These are phyloP conservation scores for Yarrowia sp. DNA, from an alignment of 805 yeast genomes.

Conservation along the genomic window DNA sequence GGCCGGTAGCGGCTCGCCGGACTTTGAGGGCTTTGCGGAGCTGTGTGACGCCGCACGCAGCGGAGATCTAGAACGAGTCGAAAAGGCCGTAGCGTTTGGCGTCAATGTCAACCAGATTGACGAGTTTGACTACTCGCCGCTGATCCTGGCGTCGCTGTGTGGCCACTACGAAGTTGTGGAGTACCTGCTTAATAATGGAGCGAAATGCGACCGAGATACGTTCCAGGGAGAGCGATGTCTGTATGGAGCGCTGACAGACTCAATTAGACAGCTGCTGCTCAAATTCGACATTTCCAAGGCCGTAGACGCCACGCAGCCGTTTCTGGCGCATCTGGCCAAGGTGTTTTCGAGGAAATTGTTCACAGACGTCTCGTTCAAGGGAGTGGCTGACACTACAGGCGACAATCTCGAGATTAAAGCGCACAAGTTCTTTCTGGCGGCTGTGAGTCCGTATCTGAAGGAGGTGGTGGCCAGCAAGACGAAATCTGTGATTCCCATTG, in stretches of 20 bases:
- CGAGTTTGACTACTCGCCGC: constrained; percentile 77
- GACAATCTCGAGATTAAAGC: constrained; percentile 38
- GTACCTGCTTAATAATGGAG: constrained; percentile 68
- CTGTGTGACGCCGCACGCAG: constrained; percentile 70
- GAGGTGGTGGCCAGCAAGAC: background rate
- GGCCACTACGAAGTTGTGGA: constrained; percentile 74
- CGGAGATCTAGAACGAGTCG: constrained; percentile 73
- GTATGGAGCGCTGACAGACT: constrained; percentile 77
- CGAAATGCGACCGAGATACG: constrained; percentile 81
- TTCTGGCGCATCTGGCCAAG: constrained; percentile 70
- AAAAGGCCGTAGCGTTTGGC: constrained; percentile 61
- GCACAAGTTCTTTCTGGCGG: constrained; percentile 46
- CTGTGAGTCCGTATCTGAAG: constrained; percentile 46
- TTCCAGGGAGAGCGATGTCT: constrained; percentile 80
- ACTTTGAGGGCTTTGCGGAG: constrained; percentile 47
- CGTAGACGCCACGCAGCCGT: constrained; percentile 72
- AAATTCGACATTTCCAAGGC: constrained; percentile 71
- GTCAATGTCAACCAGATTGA: constrained; percentile 65
- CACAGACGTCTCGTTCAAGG: constrained; percentile 3
- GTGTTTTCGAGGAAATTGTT: constrained; percentile 44
- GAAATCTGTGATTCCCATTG: background rate
- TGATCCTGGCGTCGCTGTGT: constrained; percentile 74
- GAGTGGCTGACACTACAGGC: background rate
- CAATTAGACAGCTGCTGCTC: constrained; percentile 63
- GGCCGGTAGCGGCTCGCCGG: background rate